Base-by-base conservation (phyloP, 306 rosid genomes). In the Lathyrus tuberosus region DNA sequence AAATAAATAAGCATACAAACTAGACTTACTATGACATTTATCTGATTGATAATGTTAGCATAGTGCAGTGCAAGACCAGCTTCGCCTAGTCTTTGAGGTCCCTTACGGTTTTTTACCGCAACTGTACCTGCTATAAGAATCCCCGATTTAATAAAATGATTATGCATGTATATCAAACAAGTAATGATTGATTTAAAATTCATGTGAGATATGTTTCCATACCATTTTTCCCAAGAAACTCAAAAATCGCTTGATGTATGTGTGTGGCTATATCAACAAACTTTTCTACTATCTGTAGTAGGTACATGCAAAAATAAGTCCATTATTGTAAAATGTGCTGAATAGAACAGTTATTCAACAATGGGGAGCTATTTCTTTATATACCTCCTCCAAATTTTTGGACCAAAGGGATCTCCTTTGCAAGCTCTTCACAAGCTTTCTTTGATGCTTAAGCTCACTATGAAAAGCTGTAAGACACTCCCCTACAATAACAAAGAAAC, bases 61-160 rank as follows among this genome's bases (percentile, higher is more conserved):
- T 95, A 95, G 80, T 91, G 97, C 64, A 95, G 82, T 31, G 99
- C 91, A 46, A 95, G 96, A 73, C 99, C 99, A 72, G 88, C 96
- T 58, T 76, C 82, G 2, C 97, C 99, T 65, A 95, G 86, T 57
- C 88, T 86, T 76, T 83, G 80, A 75, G 84, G 72, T 62, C 42
- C 78, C 24, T 64, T 74, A 22, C 15, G 43, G 53, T 54, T 20
- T 47, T 84, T 80, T 15, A 44, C 33, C 2, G 52, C 11, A 12
- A 41, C 53, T 56, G 12, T 42, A 67, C 81, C 95, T 95, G 81
- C 46, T 40, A 35, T 35, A 86, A 5, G 22, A 70, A 60, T 48
- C 16, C 44, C 47, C 30, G 51, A 31, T 48, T 78, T 59, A 51
- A 51, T 37, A 26, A 37, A 56, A 26, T 40, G 20, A 63, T 58